Evolutionary conservation across 306 rosid genomes (phyloP).

Genomic region (Malus fusca): DNA sequence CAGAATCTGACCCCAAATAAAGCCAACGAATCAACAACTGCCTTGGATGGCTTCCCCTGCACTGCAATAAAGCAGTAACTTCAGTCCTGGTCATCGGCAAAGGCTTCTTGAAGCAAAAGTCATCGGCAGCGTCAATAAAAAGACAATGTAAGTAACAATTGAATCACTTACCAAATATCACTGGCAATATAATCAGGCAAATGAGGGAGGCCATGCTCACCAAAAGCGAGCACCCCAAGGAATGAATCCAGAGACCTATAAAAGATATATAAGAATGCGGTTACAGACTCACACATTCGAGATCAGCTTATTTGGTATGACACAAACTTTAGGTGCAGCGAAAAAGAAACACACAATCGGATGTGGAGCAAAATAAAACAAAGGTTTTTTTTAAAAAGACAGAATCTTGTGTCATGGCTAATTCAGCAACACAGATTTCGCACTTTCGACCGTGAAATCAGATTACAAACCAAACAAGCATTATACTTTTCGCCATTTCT

Average conservation of each 20-base stretch:
- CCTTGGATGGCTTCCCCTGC: slow-evolving; percentile 88
- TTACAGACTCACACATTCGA: neutral
- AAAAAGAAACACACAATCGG: neutral
- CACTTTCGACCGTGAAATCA: neutral
- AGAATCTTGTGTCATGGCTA: too few species aligned
- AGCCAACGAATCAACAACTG: slow-evolving; percentile 88
- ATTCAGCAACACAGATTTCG: too few species aligned
- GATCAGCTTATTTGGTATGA: neutral
- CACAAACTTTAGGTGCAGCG: neutral
- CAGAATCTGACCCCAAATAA: slow-evolving; percentile 89
- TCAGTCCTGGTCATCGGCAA: slow-evolving; percentile 5
- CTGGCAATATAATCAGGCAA: slow-evolving; percentile 76
- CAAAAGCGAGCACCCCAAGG: slow-evolving; percentile 89
- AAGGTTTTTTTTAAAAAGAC: too few species aligned
- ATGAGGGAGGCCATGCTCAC: slow-evolving; percentile 96
- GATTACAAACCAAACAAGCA: neutral
- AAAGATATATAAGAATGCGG: neutral
- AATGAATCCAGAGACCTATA: slow-evolving; percentile 78
- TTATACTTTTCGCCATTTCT: neutral
- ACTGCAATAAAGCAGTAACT: slow-evolving; percentile 53
- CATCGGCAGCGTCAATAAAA: neutral
- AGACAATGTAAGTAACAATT: slow-evolving; percentile 4
- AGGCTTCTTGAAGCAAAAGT: slow-evolving; percentile 7
- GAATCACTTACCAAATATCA: slow-evolving; percentile 64
- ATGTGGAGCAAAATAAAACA: neutral